Base-by-base conservation (phyloP, 2,329 filamentous ascomycete species). In the Pleurostoma richardsiae region DNA sequence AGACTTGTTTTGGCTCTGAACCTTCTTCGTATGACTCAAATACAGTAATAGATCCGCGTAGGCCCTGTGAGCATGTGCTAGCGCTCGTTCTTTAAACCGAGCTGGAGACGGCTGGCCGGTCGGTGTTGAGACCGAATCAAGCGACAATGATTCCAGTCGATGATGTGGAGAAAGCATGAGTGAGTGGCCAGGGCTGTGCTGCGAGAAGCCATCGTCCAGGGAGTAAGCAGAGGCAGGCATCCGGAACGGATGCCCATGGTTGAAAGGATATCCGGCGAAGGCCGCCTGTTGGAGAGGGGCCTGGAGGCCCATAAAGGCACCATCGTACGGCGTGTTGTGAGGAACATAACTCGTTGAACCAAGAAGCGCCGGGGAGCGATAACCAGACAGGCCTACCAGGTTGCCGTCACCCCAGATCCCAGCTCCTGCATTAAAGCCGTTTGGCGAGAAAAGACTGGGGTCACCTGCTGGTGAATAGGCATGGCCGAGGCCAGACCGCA, bases 1-100 rank as follows among this genome's bases (percentile, higher is more conserved):
- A 28, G 63, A 61, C 26, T 60, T 59, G 50, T 69, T 71, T 19
- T 61, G 59, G 19, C 68, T 61, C 7, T 67, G 66, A 2, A 69
- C 63, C 56, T 73, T 82, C 48, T 80, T 82, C 26, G 71, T 72
- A 44, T 80, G 75, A 50, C 86, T 81, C 5, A 88, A 70, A 52
- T 80, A 81, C 7, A 80, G 68, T 4, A 91, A 68, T 6, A 92
- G 73, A 52, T 89, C 83, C 42, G 86, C 72, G 63, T 91, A 91
- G 30, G 84, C 78, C 53, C 76, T 75, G 60, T 90, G 84, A n/a
- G 86, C 87, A 67, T 82, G 83, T 10, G 77, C 71, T 28, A 90
- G 67, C 3, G 80, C 79, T 52, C 81, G 85, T 52, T 90, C 86
- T 53, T 82, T 84, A 59, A 88, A 88, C 6, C 66, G 67, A 11